phyloP scores from a whole-genome alignment of 2,329 filamentous ascomycete species.

The Helicocarpus griseus region DNA sequence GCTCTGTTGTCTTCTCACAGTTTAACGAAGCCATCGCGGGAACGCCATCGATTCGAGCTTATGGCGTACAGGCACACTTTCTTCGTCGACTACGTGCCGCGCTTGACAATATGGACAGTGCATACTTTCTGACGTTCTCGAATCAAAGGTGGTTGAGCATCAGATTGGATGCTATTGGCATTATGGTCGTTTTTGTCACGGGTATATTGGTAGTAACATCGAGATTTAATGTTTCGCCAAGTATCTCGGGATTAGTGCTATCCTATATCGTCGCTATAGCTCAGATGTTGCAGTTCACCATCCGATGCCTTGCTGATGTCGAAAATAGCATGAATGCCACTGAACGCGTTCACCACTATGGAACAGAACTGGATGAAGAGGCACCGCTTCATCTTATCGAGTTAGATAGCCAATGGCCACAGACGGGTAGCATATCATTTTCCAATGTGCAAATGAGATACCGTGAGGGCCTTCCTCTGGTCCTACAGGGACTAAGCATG shows the following conservation, averaged over 20 bases:
- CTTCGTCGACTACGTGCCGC: slow-evolving; percentile 56
- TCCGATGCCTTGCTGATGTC: slow-evolving; percentile 86
- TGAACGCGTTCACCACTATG: slow-evolving; percentile 85
- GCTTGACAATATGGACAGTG: slow-evolving; percentile 86
- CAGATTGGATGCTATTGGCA: slow-evolving; percentile 76
- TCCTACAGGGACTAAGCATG: slow-evolving; percentile 55
- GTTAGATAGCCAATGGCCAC: slow-evolving; percentile 69
- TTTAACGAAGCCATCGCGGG: slow-evolving; percentile 76
- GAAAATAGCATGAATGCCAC: slow-evolving; percentile 98
- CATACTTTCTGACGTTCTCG: slow-evolving; percentile 89
- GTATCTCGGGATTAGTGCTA: slow-evolving; percentile 76
- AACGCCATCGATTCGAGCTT: slow-evolving; percentile 77
- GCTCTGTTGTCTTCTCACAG: slow-evolving; percentile 79
- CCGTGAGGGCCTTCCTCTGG: slow-evolving; percentile 59
- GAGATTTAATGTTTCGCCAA: slow-evolving; percentile 73
- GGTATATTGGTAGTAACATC: slow-evolving; percentile 88
- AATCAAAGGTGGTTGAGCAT: slow-evolving; percentile 91
- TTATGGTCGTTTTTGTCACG: slow-evolving; percentile 72
- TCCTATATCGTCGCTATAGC: slow-evolving; percentile 91
- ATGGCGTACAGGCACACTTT: slow-evolving; percentile 71
- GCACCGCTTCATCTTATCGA: slow-evolving; percentile 67
- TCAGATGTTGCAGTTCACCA: slow-evolving; percentile 91
- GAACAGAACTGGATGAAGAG: slow-evolving; percentile 76
- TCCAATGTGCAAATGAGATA: slow-evolving; percentile 71
- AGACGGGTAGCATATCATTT: slow-evolving; percentile 72